Evolutionary conservation across 2,329 filamentous ascomycete species (phyloP).

Genomic region (Blastomyces gilchristii): DNA sequence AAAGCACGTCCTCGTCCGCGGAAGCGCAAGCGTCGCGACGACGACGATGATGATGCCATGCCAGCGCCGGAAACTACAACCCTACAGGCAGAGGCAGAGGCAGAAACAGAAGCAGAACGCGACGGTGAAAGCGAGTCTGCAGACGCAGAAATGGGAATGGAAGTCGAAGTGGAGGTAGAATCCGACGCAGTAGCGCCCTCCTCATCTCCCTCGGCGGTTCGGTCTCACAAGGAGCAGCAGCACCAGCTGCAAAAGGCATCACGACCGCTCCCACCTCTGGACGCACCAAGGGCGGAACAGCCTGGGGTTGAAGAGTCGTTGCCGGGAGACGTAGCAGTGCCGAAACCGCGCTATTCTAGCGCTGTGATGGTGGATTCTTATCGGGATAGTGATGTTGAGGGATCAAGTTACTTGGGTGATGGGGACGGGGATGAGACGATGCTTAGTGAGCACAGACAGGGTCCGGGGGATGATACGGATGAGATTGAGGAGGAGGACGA

Average conservation of each 20-base stretch:
- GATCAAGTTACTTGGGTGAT: constrained; percentile 18
- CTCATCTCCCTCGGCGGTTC: constrained; percentile 11
- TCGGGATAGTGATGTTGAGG: constrained; percentile 5
- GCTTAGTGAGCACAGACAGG: constrained; percentile 12
- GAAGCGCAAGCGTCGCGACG: background rate
- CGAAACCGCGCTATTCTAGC: constrained; percentile 19
- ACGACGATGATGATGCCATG: background rate
- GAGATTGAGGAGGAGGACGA: constrained; percentile 15
- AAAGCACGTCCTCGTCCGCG: background rate
- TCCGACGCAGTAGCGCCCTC: constrained; percentile 11
- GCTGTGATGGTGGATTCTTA: constrained; percentile 8
- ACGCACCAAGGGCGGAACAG: background rate
- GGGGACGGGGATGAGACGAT: constrained; percentile 22
- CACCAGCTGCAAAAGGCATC: background rate
- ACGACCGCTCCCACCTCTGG: background rate
- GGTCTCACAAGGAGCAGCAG: background rate
- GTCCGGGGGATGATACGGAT: constrained; percentile 20
- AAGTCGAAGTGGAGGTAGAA: background rate
- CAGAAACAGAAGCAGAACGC: background rate
- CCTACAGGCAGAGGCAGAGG: background rate
- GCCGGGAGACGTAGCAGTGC: background rate
- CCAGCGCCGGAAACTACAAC: background rate
- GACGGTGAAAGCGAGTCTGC: background rate
- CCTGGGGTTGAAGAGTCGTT: background rate
- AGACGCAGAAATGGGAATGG: background rate